phyloP scores from a whole-genome alignment of 176 grass and related monocot genomes.

The Chrysopogon serrulatus region DNA sequence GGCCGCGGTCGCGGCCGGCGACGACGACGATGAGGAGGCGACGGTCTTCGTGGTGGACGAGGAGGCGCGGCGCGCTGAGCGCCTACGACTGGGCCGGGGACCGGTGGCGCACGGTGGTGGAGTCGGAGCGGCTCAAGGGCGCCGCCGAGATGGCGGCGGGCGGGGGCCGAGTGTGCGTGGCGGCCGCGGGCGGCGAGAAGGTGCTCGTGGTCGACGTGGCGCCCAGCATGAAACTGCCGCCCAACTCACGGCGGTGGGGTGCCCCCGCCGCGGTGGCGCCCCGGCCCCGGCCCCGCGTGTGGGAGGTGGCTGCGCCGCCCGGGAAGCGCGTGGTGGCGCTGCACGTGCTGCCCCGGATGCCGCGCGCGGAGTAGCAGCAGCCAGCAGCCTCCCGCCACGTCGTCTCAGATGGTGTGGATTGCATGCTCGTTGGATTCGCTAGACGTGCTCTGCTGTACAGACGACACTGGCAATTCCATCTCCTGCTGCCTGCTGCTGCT shows the following conservation, averaged over 20 bases:
- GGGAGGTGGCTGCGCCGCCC: conserved; percentile 57
- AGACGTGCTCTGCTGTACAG: conserved; percentile 10
- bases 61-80: conserved; percentile 27
- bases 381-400: not conserved
- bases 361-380: conserved; percentile 19
- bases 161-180: conserved; percentile 50
- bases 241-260: not conserved
- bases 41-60: conserved; percentile 65
- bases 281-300: conserved; percentile 17
- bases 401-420: not conserved
- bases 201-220: conserved; percentile 55
- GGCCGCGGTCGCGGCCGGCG: not conserved
- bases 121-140: conserved; percentile 45
- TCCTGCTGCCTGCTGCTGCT: no score
- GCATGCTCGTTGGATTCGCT: conserved; percentile 8
- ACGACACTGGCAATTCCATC: not conserved
- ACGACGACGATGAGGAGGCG: not conserved
- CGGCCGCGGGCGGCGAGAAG: conserved; percentile 15
- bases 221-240: not conserved
- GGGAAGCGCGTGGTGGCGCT: conserved; percentile 63
- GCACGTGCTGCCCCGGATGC: conserved; percentile 79
- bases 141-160: conserved; percentile 54
- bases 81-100: conserved; percentile 60
- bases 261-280: not conserved
- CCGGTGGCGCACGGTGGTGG: conserved; percentile 42